phyloP scores from a whole-genome alignment of 2,329 filamentous ascomycete genomes.

The Elsinoe fawcettii region DNA sequence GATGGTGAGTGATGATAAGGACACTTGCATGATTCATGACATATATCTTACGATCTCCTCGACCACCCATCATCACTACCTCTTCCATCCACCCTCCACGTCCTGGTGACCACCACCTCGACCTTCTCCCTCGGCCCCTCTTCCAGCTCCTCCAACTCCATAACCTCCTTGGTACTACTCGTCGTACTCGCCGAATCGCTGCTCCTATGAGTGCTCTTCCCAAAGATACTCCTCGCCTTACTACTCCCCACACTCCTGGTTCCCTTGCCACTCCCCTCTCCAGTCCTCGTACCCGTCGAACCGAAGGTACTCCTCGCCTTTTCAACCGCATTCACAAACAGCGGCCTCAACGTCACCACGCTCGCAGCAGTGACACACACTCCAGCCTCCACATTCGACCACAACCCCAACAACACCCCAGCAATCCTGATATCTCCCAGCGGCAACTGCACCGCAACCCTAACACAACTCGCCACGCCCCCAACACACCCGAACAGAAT shows the following conservation, averaged over 20 bases:
- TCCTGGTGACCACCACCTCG: slow-evolving; percentile 5
- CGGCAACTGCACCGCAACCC: slow-evolving; percentile 21
- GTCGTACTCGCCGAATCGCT: slow-evolving; percentile 5
- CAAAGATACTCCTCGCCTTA: not conserved
- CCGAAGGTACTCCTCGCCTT: slow-evolving; percentile 11
- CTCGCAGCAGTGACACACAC: slow-evolving; percentile 19
- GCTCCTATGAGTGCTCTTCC: not conserved
- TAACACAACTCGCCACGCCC: not conserved
- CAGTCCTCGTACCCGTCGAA: not conserved
- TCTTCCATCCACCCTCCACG: slow-evolving; percentile 3
- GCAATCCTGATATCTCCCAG: slow-evolving; percentile 34
- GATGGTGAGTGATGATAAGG: no score
- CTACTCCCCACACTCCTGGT: not conserved
- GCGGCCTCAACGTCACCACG: slow-evolving; percentile 20
- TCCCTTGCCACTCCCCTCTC: not conserved
- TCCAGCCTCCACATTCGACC: slow-evolving; percentile 17
- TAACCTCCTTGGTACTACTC: slow-evolving; percentile 9
- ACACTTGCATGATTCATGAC: not conserved
- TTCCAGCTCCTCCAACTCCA: slow-evolving; percentile 13
- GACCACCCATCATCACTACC: not conserved
- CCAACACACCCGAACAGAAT: slow-evolving; percentile 27
- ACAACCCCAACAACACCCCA: slow-evolving; percentile 13
- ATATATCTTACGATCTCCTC: not conserved
- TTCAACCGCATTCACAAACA: slow-evolving; percentile 20
- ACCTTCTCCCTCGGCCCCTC: slow-evolving; percentile 10